A percentile compares a stretch with the other conserved stretches of the same genome.
phyloP scores from a whole-genome alignment of 2,329 filamentous ascomycete species.

The Hypoxylon sp. region DNA sequence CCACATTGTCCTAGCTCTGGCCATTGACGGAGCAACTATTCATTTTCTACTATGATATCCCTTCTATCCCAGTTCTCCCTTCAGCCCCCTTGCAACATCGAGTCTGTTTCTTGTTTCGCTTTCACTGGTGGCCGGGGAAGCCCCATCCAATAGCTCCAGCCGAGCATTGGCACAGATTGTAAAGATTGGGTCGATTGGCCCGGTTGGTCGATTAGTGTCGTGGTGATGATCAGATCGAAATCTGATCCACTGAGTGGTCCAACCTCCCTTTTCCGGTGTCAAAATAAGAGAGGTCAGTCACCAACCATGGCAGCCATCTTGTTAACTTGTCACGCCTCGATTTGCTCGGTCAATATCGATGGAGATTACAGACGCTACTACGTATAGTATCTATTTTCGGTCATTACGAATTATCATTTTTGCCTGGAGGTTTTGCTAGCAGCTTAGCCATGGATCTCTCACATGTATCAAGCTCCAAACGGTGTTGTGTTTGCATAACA shows the following conservation, averaged over 20 bases:
- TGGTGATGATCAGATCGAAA: conserved; percentile 41
- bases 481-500: conserved; percentile 37
- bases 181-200: conserved; percentile 1
- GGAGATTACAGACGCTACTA: conserved; percentile 3
- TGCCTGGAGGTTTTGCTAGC: conserved; percentile 11
- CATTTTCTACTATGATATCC: neutral
- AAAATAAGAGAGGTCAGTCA: conserved; percentile 26
- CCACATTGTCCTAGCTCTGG: conserved; percentile 20
- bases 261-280: conserved; percentile 29
- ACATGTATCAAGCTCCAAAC: conserved; percentile 39
- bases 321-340: conserved; percentile 26
- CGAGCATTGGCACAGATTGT: conserved; percentile 11
- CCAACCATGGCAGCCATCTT: conserved; percentile 18
- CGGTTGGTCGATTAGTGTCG: neutral
- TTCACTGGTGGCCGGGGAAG: conserved; percentile 40
- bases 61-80: too few relatives aligned
- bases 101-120: conserved; percentile 33
- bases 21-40: conserved; percentile 27
- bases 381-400: conserved; percentile 22
- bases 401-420: conserved; percentile 28
- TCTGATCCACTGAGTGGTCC: conserved; percentile 20
- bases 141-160: conserved; percentile 29
- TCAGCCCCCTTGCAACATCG: conserved; percentile 9
- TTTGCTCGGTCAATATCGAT: conserved; percentile 29
- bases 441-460: conserved; percentile 28